phyloP scores from a whole-genome alignment of 2,329 filamentous ascomycete genomes.

The Remersonia thermophila region DNA sequence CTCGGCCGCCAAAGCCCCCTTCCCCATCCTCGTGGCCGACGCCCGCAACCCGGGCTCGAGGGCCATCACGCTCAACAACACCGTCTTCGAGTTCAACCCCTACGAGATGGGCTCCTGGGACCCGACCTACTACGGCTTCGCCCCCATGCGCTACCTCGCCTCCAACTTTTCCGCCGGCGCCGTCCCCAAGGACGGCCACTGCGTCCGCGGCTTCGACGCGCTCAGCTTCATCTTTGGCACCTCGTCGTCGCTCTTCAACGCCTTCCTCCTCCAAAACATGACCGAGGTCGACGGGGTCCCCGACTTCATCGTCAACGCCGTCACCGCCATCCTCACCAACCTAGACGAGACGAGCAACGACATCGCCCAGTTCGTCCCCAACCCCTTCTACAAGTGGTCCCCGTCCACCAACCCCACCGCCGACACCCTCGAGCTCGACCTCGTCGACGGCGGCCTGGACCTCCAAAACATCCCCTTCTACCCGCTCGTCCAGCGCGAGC shows the following conservation, averaged over 20 bases:
- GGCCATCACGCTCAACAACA: constrained; percentile 41
- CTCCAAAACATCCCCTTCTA: constrained; percentile 40
- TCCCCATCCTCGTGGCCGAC: constrained; percentile 39
- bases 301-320: constrained; percentile 36
- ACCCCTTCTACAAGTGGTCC: constrained; percentile 47
- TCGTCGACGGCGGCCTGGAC: constrained; percentile 39
- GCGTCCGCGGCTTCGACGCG: constrained; percentile 72
- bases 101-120: constrained; percentile 58
- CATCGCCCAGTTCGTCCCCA: constrained; percentile 42
- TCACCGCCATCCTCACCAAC: constrained; percentile 38
- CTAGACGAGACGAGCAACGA: constrained; percentile 42
- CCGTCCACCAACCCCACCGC: constrained; percentile 26
- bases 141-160: constrained; percentile 46
- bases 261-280: constrained; percentile 55
- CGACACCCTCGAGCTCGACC: constrained; percentile 26
- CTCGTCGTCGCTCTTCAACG: constrained; percentile 74
- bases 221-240: constrained; percentile 77
- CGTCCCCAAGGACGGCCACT: constrained; percentile 43
- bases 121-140: constrained; percentile 45
- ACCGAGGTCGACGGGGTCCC: constrained; percentile 28
- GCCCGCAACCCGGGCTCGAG: constrained; percentile 32
- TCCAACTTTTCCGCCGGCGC: constrained; percentile 43
- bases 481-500: constrained; percentile 36
- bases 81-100: constrained; percentile 52
- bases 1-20: constrained; percentile 29